Evolutionary conservation across 2,329 filamentous ascomycete species (phyloP).

Genomic region (Colletotrichum noveboracense): DNA sequence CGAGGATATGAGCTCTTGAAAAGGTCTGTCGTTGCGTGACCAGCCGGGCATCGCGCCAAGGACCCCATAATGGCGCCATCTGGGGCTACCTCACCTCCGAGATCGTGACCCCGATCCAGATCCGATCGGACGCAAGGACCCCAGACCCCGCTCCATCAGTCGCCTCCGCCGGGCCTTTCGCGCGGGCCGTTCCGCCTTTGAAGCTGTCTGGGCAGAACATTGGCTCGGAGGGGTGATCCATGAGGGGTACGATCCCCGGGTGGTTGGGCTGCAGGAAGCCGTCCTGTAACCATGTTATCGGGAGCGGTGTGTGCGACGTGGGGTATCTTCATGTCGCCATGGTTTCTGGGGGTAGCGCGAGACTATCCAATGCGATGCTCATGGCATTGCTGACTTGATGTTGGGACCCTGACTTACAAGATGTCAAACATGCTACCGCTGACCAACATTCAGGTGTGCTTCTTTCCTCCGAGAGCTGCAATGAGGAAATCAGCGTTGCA

Average conservation of each 20-base stretch:
- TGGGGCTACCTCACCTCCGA: background rate
- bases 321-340: background rate
- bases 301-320: background rate
- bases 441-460: background rate
- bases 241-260: background rate
- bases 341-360: fast-evolving
- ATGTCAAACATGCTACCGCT: background rate
- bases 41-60: background rate
- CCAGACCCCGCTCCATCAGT: background rate
- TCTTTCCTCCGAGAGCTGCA: background rate
- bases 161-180: background rate
- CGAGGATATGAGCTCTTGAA: background rate
- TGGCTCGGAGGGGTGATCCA: background rate
- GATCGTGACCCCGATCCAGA: background rate
- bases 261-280: background rate
- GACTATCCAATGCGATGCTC: background rate
- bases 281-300: background rate
- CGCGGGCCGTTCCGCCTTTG: slow-evolving; percentile 7
- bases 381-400: background rate
- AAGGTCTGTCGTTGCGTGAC: background rate
- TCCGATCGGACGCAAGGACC: background rate
- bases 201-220: background rate
- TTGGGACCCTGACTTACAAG: background rate
- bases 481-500: fast-evolving
- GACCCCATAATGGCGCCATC: slow-evolving; percentile 15